phyloP scores from a whole-genome alignment of 129 eudicot species.

The Calendula officinalis region DNA sequence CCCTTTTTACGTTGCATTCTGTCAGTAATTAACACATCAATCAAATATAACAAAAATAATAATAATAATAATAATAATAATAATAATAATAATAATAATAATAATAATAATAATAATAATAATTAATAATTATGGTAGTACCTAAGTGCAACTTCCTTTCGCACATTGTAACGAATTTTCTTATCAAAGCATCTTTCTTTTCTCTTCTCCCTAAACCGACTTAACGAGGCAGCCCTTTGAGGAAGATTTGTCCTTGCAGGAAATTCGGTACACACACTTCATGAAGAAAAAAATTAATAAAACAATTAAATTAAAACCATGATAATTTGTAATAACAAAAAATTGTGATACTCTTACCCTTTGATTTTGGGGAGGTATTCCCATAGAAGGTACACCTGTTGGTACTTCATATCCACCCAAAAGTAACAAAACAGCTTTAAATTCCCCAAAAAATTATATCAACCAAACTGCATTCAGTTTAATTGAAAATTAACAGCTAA shows the following conservation, averaged over 20 bases:
- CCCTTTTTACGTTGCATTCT: constrained; percentile 98
- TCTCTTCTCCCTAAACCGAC: constrained; percentile 88
- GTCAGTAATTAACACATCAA: constrained; percentile 8
- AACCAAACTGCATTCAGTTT: not conserved
- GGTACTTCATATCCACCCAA: constrained; percentile 62
- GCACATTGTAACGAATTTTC: constrained; percentile 89
- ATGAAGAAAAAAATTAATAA: constrained; percentile 4
- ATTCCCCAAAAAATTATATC: not conserved
- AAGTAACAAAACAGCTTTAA: constrained; percentile 60
- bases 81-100: not conserved
- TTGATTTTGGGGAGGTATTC: constrained; percentile 41
- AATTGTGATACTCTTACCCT: constrained; percentile 47
- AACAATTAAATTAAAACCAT: not conserved
- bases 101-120: not conserved
- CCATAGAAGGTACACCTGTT: constrained; percentile 38
- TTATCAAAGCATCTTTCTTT: constrained; percentile 94
- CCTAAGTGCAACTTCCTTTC: constrained; percentile 94
- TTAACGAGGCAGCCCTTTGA: constrained; percentile 90
- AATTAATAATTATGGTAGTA: not conserved
- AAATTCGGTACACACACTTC: constrained; percentile 37
- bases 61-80: too few relatives aligned
- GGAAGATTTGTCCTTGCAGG: constrained; percentile 76
- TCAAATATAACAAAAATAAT: too few relatives aligned
- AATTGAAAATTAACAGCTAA: not conserved
- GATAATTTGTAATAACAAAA: constrained; percentile 2